Conservation (phyloP, 2,329 filamentous ascomycete genomes). For the Pyrenophora tritici-repentis region DNA sequence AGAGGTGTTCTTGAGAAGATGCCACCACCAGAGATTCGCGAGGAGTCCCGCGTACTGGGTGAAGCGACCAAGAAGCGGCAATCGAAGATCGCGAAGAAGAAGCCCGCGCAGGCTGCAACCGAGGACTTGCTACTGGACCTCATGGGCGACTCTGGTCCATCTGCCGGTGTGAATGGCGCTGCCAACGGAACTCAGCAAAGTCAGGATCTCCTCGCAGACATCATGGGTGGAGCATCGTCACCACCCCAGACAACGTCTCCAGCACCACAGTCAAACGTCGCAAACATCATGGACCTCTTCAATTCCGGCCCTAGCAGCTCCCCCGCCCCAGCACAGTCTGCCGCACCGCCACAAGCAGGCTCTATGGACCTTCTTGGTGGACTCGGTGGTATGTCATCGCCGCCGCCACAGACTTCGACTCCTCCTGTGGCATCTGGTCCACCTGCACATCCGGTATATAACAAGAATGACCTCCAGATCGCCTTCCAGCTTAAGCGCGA, state of each 20-base stretch:
- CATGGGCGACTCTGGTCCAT: constrained; percentile 78
- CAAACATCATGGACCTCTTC: constrained; percentile 90
- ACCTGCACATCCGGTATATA: constrained; percentile 73
- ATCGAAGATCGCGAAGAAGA: constrained; percentile 66
- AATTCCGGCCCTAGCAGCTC: constrained; percentile 53
- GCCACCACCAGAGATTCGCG: constrained; percentile 95
- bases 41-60: constrained; percentile 88
- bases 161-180: constrained; percentile 57
- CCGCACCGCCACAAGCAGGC: constrained; percentile 43
- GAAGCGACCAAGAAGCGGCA: constrained; percentile 65
- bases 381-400: constrained; percentile 52
- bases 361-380: constrained; percentile 51
- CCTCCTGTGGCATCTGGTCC: constrained; percentile 45
- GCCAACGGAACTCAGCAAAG: constrained; percentile 65
- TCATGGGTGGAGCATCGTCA: constrained; percentile 69
- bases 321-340: constrained; percentile 46
- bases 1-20: constrained; percentile 94
- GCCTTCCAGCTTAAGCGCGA: constrained; percentile 85
- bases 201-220: constrained; percentile 87
- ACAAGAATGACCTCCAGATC: constrained; percentile 81
- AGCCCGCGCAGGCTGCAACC: constrained; percentile 79
- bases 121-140: constrained; percentile 90
- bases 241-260: constrained; percentile 49
- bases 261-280: constrained; percentile 48
- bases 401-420: constrained; percentile 54